A percentile compares a stretch with the other conserved stretches of the same genome.
These are phyloP conservation scores for Volvox carteri DNA, from an alignment of 163 green algal species.

Conservation along the genomic window DNA sequence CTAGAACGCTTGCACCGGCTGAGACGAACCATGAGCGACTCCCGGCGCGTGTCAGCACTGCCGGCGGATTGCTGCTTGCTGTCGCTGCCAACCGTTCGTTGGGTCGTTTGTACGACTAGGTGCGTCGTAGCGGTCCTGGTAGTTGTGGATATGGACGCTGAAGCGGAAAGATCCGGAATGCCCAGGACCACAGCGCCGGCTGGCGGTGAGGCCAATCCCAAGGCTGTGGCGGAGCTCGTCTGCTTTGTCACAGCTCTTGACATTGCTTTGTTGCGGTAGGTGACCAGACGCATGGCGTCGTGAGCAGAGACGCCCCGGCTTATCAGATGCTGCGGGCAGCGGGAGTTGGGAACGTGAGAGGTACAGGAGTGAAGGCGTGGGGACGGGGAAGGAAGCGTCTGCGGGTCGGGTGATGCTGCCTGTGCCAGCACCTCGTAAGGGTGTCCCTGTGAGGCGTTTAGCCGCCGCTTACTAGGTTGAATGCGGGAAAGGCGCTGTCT, in stretches of 20 bases:
- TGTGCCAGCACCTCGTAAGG: neutral
- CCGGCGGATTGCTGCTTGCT: neutral
- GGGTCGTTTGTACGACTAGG: neutral
- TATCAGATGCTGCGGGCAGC: neutral
- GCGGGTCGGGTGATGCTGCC: neutral
- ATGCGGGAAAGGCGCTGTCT: neutral
- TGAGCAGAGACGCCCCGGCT: neutral
- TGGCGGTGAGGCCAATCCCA: neutral
- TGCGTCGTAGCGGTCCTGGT: neutral
- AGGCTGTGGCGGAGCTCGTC: neutral
- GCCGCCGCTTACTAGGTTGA: neutral
- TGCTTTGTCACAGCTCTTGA: neutral
- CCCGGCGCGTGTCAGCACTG: neutral
- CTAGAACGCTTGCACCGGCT: neutral
- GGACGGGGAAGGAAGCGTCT: neutral
- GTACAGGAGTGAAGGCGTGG: neutral
- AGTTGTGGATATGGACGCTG: neutral
- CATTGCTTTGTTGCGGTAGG: constrained; percentile 16
- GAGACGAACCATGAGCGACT: neutral
- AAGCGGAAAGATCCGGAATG: neutral
- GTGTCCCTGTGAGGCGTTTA: neutral
- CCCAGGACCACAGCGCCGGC: neutral
- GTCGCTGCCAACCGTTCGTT: neutral
- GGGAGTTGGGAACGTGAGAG: neutral
- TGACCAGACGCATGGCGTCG: neutral